Base-by-base conservation (phyloP, 139 green algal genomes). In the Tetraselmis chui region DNA sequence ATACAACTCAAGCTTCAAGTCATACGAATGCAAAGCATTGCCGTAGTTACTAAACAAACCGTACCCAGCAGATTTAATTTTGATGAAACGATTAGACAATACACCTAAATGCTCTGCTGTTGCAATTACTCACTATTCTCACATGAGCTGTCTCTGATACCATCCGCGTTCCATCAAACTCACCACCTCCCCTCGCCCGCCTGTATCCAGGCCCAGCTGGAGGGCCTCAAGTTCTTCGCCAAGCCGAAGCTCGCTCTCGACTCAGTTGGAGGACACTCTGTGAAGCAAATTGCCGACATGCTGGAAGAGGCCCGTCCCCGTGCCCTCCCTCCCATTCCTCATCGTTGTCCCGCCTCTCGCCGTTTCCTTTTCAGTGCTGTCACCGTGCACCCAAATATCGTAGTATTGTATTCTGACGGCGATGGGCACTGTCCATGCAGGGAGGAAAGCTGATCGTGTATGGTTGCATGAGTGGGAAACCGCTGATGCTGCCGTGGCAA, bases 241-340 rank as follows among this genome's bases (percentile, higher is more conserved):
- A 92, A 91, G 59, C 95, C 94, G 23, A 93, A 92, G 82, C 89
- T 98, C 23, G 94, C 87, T 0, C 84, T 98, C 80, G 95, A 98
- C 78, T 85, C 84, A 23, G 90, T 98, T 28, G 95, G 95, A 0
- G 94, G 93, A 28, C 76, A 89, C 1, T 94, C 89, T 0, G 87
- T 89, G 1, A 28, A 86, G 28, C 80, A 93, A 26, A 80, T 97
- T 23, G 86, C 85, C 25, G 92, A 96, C 1, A 85, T 88, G 22
- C 86, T 97, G 32, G 80, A 76, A 24, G 89, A 95, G 82, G 91
- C 80, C 1, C 23, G 1, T 45, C 31, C 26, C 75, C 25, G 2
- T 23, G 23, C 29, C 31, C 28, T 1, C 27, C 23, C 18, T 59
- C 23, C n/a, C 2, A 58, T 2, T 81, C 24, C 23, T 75, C n/a